These are phyloP conservation scores for Corymbia citriodora DNA, from an alignment of 441 rosid genomes.

Conservation along the genomic window DNA sequence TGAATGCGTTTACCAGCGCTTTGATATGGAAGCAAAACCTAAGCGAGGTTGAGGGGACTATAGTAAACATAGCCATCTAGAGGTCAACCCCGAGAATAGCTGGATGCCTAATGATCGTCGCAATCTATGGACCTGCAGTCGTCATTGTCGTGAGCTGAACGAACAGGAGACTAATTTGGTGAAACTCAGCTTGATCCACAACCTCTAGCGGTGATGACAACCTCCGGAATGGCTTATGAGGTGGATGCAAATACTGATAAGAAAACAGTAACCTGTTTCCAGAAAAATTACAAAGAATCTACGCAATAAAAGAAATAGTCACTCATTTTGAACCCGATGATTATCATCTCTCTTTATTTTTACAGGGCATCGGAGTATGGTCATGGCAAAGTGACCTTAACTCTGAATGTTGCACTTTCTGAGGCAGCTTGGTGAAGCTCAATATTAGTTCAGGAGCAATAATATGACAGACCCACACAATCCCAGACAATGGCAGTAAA, in stretches of 20 bases:
- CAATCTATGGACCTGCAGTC: background rate
- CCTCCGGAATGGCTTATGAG: background rate
- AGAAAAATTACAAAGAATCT: background rate
- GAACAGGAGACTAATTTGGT: background rate
- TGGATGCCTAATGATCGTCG: background rate
- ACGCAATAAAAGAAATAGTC: background rate
- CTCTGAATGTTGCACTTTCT: constrained; percentile 31
- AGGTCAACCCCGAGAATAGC: background rate
- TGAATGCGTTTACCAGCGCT: constrained; percentile 22
- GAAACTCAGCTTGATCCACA: background rate
- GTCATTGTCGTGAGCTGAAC: background rate
- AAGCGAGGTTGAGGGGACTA: constrained; percentile 12
- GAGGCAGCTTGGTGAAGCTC: constrained; percentile 28
- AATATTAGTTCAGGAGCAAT: background rate
- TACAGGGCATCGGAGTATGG: constrained; percentile 14
- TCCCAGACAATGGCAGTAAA: background rate
- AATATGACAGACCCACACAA: background rate
- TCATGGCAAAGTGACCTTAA: constrained; percentile 23
- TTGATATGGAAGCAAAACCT: constrained; percentile 29
- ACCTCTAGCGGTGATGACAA: background rate
- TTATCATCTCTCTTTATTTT: background rate
- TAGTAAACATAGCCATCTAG: background rate
- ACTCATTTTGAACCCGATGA: background rate
- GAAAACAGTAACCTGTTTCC: background rate
- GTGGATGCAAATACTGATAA: background rate